Base-by-base conservation (phyloP, 495 filamentous ascomycete species). In the Aspergillus wentii region DNA sequence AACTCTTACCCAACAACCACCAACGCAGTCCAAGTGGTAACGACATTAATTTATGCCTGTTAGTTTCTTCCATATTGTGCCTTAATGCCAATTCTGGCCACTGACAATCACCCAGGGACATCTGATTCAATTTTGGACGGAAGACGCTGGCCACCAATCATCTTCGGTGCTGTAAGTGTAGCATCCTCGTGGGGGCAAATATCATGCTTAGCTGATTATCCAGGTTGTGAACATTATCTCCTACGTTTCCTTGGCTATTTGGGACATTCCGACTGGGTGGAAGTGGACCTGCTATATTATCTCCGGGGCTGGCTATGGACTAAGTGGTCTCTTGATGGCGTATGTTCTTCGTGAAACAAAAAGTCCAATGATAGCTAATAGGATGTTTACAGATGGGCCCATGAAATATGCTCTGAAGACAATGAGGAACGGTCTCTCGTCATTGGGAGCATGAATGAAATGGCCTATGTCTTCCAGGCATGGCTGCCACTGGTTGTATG, bases 121-220 rank as follows among this genome's bases (percentile, higher is more conserved):
- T 70, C 66, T 0, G 78, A 82, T 51, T 66, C 69, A 1, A 30
- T 79, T 4, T 66, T 78, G 16, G 56, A 60, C 17, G 78, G 76
- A 6, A 62, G 56, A 15, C 62, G 78, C 8, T 80, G 75, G 76
- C 76, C 75, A 13, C 67, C 75, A 10, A 68, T 58, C 56, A 57
- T 66, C 51, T 68, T 67, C 51, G 77, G 50, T 30, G 79, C 51
- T 35, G 69, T 55, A 43, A 53, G 48, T 62, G 5, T n/a, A 17
- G 14, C 13, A 11, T 6, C 22, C 2, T 19, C 11, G 9, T 9
- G 2, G 7, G 14, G 10, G 10, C 10, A 29, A n/a, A n/a, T 4
- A 29, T n/a, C 10, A 29, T 29, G 26, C 26, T 29, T n/a, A 29
- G 3, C 14, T 29, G 10, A 25, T 6, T 27, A 19, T 17, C 9